A percentile compares a stretch with the other conserved stretches of the same genome.
Evolutionary conservation across 2,329 filamentous ascomycete species (phyloP).

Genomic region (Metarhizium guizhouense): DNA sequence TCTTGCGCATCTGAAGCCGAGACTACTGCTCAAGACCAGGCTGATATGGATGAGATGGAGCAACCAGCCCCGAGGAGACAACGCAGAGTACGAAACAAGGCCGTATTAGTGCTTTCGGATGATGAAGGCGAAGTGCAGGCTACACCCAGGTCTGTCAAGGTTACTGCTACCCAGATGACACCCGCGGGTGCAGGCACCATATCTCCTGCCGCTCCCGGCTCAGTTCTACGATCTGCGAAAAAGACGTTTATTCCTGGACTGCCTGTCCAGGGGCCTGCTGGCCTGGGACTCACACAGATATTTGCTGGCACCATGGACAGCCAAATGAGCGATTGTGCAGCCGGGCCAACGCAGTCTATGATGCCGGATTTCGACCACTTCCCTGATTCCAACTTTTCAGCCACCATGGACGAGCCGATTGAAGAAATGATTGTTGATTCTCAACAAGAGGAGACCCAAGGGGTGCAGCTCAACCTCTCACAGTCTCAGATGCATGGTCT

Average conservation of each 20-base stretch:
- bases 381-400: slow-evolving; percentile 52
- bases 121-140: slow-evolving; percentile 40
- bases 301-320: slow-evolving; percentile 81
- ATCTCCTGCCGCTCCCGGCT: slow-evolving; percentile 50
- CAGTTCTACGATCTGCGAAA: slow-evolving; percentile 58
- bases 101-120: slow-evolving; percentile 46
- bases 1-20: slow-evolving; percentile 19
- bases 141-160: slow-evolving; percentile 40
- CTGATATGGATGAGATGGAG: slow-evolving; percentile 26
- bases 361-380: slow-evolving; percentile 51
- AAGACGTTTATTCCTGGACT: slow-evolving; percentile 64
- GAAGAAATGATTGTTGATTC: slow-evolving; percentile 43
- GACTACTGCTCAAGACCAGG: slow-evolving; percentile 14
- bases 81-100: slow-evolving; percentile 41
- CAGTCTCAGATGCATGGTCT: slow-evolving; percentile 53
- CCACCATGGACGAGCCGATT: slow-evolving; percentile 44
- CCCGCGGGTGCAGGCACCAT: slow-evolving; percentile 31
- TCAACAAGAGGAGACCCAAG: slow-evolving; percentile 31
- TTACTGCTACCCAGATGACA: slow-evolving; percentile 26
- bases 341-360: slow-evolving; percentile 32
- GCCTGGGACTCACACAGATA: slow-evolving; percentile 76
- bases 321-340: slow-evolving; percentile 24
- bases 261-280: slow-evolving; percentile 49
- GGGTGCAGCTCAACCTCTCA: slow-evolving; percentile 46
- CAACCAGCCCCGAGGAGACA: slow-evolving; percentile 30